Base-by-base conservation (phyloP, 805 yeast species). In the Clavispora fructus region DNA sequence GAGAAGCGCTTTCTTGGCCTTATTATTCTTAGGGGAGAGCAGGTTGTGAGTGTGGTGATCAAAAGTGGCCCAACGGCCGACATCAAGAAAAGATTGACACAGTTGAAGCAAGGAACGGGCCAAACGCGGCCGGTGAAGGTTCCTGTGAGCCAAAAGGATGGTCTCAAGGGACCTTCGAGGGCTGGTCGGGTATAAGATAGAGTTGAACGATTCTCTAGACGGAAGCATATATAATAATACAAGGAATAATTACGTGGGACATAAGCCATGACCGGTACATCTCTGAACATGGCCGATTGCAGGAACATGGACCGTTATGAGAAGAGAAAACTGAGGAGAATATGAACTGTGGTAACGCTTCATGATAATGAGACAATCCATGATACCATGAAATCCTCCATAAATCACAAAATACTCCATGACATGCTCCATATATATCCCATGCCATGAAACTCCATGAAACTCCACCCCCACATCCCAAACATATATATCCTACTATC, bases 1-100 rank as follows among this genome's bases (percentile, higher is more conserved):
- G 91, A 85, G 51, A 87, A 83, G 57, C 73, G 98, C 47, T 69
- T 80, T 6, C 67, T 94, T 23, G 98, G 98, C 0, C 74, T 94
- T 43, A 77, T 87, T 1, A 85, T 92, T 32, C 68, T 92, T 40
- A 76, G 98, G 56, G 99, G 99, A 2, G 97, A 89, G 53, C 87
- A 85, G 53, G 80, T 94, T 26, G 80, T 91, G 11, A 79, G 90
- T 45, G 69, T 85, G 17, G 75, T 78, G 27, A 80, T 87, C 29
- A 92, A 87, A 67, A 63, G 71, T 48, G 74, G 83, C n/a, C 78
- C 88, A 46, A 73, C 80, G 38, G 56, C 71, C 25, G 68, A 75
- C 57, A 61, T 69, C 41, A 67, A 70, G 58, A 57, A 60, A 63
- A 54, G 56, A 59, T 46, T 51, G 59, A 58, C 49, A 14, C 54